Evolutionary conservation across 345 rosid species (phyloP).

Genomic region (Nephelium lappaceum): DNA sequence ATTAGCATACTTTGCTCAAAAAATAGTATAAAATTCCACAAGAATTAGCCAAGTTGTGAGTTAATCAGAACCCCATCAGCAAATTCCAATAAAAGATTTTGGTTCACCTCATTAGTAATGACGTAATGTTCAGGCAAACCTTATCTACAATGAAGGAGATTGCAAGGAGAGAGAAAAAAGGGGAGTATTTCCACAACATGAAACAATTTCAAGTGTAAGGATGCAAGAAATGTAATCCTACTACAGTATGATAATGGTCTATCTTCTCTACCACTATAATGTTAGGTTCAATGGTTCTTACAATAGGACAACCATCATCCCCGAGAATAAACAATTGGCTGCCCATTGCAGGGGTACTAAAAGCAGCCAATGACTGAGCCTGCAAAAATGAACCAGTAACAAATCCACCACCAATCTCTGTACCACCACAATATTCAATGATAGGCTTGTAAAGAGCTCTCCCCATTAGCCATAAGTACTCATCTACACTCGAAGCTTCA

Average conservation of each 20-base stretch:
- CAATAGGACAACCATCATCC: slow-evolving; percentile 67
- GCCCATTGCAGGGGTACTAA: slow-evolving; percentile 94
- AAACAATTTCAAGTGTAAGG: neutral
- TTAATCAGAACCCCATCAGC: neutral
- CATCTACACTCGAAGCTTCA: slow-evolving; percentile 95
- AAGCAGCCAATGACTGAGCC: slow-evolving; percentile 89
- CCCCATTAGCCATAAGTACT: slow-evolving; percentile 95
- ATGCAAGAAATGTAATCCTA: neutral
- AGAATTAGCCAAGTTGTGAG: neutral
- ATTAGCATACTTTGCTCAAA: neutral
- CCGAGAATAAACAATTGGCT: slow-evolving; percentile 83
- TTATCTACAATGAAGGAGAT: neutral
- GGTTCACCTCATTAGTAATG: neutral
- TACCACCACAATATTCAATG: slow-evolving; percentile 96
- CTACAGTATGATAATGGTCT: slow-evolving; percentile 1
- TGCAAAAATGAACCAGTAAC: slow-evolving; percentile 82
- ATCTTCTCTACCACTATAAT: slow-evolving; percentile 2
- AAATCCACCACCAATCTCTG: slow-evolving; percentile 94
- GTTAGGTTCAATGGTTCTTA: slow-evolving; percentile 43
- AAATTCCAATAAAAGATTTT: neutral
- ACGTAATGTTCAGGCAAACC: neutral
- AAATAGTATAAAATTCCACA: neutral
- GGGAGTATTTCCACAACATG: neutral
- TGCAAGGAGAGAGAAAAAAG: neutral
- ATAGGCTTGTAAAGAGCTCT: slow-evolving; percentile 88